phyloP scores from a whole-genome alignment of 306 rosid species.

The Acacia melanoxylon region DNA sequence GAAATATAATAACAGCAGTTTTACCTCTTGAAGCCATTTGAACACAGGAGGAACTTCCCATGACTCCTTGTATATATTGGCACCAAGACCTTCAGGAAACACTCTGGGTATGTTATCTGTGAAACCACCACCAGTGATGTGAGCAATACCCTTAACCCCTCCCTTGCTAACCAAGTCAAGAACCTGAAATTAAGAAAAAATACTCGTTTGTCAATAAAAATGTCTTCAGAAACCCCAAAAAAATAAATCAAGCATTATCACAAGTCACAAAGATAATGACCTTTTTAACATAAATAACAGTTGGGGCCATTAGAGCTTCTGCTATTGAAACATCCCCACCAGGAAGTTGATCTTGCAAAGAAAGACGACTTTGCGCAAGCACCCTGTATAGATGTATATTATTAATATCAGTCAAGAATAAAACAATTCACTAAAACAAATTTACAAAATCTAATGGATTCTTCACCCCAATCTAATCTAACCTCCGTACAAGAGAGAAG shows the following conservation, averaged over 20 bases:
- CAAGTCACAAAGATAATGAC: constrained; percentile 34
- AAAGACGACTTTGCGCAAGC: constrained; percentile 67
- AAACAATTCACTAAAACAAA: neutral
- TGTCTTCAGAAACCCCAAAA: neutral
- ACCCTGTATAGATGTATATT: constrained; percentile 34
- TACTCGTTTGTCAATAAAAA: neutral
- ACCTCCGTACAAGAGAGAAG: constrained; percentile 92
- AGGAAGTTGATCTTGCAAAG: constrained; percentile 69
- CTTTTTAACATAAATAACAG: constrained; percentile 87
- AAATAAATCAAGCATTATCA: neutral
- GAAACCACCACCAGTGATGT: constrained; percentile 92
- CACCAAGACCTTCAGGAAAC: constrained; percentile 85
- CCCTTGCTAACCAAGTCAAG: constrained; percentile 77
- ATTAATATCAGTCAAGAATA: neutral
- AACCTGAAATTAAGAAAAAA: constrained; percentile 47
- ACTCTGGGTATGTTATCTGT: constrained; percentile 92
- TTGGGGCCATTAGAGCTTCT: constrained; percentile 91
- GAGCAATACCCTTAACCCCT: constrained; percentile 89
- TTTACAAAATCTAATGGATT: constrained; percentile 10
- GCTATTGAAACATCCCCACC: constrained; percentile 61
- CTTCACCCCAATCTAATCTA: constrained; percentile 21
- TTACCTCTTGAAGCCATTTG: constrained; percentile 93
- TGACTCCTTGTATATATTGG: constrained; percentile 55
- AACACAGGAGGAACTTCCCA: constrained; percentile 81
- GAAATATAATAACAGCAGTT: neutral